Evolutionary conservation across 2,329 filamentous ascomycete genomes (phyloP).

Genomic region (Didymella pomorum): DNA sequence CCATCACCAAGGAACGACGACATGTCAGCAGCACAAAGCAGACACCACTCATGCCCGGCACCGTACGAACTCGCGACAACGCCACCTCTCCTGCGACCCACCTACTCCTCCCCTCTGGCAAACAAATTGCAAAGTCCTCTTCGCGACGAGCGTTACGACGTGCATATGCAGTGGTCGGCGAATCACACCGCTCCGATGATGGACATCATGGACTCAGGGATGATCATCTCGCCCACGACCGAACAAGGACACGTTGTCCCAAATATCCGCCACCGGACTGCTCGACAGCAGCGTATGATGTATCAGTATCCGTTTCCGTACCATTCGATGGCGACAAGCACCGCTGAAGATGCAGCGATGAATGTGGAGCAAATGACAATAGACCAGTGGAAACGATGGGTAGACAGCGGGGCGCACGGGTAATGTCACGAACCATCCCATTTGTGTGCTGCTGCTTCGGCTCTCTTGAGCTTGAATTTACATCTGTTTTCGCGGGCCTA

Average conservation of each 20-base stretch:
- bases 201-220: slow-evolving; percentile 3
- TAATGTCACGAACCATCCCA: background rate
- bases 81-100: slow-evolving; percentile 18
- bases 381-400: slow-evolving; percentile 18
- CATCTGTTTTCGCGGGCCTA: background rate
- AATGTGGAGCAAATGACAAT: slow-evolving; percentile 12
- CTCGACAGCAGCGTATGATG: slow-evolving; percentile 9
- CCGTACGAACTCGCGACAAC: slow-evolving; percentile 19
- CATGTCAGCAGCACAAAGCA: slow-evolving; percentile 13
- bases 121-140: slow-evolving; percentile 3
- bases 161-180: slow-evolving; percentile 12
- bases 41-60: slow-evolving; percentile 34
- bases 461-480: background rate
- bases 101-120: slow-evolving; percentile 23
- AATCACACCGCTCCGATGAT: slow-evolving; percentile 1
- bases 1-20: slow-evolving; percentile 8
- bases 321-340: background rate
- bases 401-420: slow-evolving; percentile 1
- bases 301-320: background rate
- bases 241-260: background rate
- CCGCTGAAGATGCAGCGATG: background rate
- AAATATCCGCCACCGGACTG: background rate
- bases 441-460: background rate
- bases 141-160: background rate
- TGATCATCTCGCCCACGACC: slow-evolving; percentile 4